Percentiles rank a stretch among this genome's conserved stretches.
Evolutionary conservation across 129 eudicot genomes (phyloP).

Genomic region (Chrysanthemum makinoi): DNA sequence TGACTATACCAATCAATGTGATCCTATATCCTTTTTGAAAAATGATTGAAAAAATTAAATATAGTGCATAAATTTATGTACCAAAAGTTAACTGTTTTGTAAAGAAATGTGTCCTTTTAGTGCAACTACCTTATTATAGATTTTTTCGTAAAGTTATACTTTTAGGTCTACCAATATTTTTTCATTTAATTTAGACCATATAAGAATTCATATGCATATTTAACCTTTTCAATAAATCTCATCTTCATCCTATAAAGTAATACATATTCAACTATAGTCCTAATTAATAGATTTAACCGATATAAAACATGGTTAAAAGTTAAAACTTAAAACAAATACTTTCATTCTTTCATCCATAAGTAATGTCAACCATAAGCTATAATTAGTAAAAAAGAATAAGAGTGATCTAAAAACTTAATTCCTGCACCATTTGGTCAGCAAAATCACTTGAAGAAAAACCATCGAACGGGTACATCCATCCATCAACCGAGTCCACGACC

Average conservation of each 20-base stretch:
- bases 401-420: conserved; percentile 12
- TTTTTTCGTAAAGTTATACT: no score
- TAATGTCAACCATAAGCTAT: background rate
- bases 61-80: no score
- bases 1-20: no score
- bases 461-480: conserved; percentile 53
- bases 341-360: background rate
- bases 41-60: no score
- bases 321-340: background rate
- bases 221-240: background rate
- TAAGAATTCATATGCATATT: no score
- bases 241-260: background rate
- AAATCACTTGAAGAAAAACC: background rate
- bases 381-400: no score
- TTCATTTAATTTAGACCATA: no score
- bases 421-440: conserved; percentile 28
- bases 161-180: no score
- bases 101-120: no score
- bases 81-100: no score
- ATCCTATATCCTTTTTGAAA: no score
- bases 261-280: background rate
- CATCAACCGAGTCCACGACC: conserved; percentile 57
- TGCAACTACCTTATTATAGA: no score
- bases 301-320: conserved; percentile 3
- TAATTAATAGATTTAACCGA: background rate